Conservation (phyloP, 192 early-diverging fungal genomes). For the Coemansia reversa region DNA sequence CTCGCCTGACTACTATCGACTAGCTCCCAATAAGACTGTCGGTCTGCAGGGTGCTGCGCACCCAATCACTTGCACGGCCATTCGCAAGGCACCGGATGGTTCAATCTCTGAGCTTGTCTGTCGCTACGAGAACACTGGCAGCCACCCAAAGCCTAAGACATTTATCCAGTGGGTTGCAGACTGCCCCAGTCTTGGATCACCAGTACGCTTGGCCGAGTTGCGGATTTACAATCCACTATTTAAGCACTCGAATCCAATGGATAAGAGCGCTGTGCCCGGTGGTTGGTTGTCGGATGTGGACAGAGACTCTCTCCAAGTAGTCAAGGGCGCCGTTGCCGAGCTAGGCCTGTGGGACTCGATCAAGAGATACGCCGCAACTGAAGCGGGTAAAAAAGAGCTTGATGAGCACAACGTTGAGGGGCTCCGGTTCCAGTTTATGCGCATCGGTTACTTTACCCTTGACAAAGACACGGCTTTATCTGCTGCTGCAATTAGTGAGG, state of each 20-base stretch:
- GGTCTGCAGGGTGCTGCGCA: constrained; percentile 84
- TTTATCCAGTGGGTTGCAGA: constrained; percentile 99
- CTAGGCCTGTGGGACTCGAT: constrained; percentile 75
- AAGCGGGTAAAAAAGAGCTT: constrained; percentile 54
- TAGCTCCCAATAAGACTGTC: constrained; percentile 92
- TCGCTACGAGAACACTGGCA: constrained; percentile 73
- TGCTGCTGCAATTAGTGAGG: constrained; percentile 57
- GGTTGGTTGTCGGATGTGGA: constrained; percentile 93
- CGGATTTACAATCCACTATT: constrained; percentile 87
- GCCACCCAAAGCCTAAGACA: constrained; percentile 82
- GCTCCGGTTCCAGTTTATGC: constrained; percentile 88
- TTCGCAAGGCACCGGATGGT: constrained; percentile 76
- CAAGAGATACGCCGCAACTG: constrained; percentile 50
- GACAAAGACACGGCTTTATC: constrained; percentile 82
- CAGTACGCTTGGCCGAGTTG: constrained; percentile 79
- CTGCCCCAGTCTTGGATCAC: constrained; percentile 76
- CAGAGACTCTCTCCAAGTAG: constrained; percentile 66
- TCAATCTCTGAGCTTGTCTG: constrained; percentile 81
- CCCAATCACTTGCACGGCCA: constrained; percentile 83
- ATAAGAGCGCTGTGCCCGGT: constrained; percentile 75
- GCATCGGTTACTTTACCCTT: constrained; percentile 98
- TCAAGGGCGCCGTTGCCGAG: constrained; percentile 75
- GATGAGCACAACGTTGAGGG: constrained; percentile 69
- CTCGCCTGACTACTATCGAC: constrained; percentile 93
- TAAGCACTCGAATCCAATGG: constrained; percentile 81